These are phyloP conservation scores for Porphyra umbilicalis DNA, from an alignment of 31 red algal species.

Conservation along the genomic window DNA sequence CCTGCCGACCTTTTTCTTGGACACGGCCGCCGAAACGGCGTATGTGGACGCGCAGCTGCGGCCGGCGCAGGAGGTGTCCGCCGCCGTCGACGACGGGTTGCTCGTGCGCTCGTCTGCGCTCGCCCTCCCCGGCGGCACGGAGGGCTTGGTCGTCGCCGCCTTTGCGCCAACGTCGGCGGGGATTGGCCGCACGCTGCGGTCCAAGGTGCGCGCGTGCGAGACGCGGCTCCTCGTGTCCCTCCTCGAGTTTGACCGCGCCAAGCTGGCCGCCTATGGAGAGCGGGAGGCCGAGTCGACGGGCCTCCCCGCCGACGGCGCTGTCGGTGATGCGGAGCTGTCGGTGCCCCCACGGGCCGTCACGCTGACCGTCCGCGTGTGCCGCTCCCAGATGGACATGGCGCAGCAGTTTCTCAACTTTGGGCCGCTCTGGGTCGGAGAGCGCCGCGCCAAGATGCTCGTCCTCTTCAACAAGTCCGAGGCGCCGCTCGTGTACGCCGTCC, in stretches of 20 bases:
- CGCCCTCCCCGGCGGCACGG: slow-evolving; percentile 14
- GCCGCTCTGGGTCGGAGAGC: slow-evolving; percentile 52
- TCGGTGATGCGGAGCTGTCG: slow-evolving; percentile 9
- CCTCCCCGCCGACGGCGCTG: slow-evolving; percentile 5
- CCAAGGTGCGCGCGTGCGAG: slow-evolving; percentile 55
- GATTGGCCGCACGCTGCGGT: slow-evolving; percentile 19
- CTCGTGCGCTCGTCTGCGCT: slow-evolving; percentile 19
- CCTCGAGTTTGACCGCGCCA: slow-evolving; percentile 49
- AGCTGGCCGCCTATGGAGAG: slow-evolving; percentile 18
- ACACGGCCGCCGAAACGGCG: slow-evolving; percentile 37
- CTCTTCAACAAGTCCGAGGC: slow-evolving; percentile 74
- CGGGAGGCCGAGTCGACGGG: slow-evolving; percentile 4
- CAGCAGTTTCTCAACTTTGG: slow-evolving; percentile 82
- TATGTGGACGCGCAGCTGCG: slow-evolving; percentile 43
- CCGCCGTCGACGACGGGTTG: slow-evolving; percentile 32
- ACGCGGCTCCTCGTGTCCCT: slow-evolving; percentile 45
- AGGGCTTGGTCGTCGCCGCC: slow-evolving; percentile 38
- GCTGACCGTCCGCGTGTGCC: slow-evolving; percentile 55
- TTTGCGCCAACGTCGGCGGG: slow-evolving; percentile 24
- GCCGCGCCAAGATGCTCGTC: slow-evolving; percentile 61
- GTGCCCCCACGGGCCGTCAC: slow-evolving; percentile 32
- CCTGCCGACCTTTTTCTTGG: slow-evolving; percentile 64
- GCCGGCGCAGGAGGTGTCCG: slow-evolving; percentile 27
- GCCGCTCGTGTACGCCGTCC: slow-evolving; percentile 68
- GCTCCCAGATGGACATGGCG: slow-evolving; percentile 57